Percentiles rank a stretch among this genome's conserved stretches.
These are phyloP conservation scores for Arachis stenosperma DNA, from an alignment of 306 rosid genomes.

Conservation along the genomic window DNA sequence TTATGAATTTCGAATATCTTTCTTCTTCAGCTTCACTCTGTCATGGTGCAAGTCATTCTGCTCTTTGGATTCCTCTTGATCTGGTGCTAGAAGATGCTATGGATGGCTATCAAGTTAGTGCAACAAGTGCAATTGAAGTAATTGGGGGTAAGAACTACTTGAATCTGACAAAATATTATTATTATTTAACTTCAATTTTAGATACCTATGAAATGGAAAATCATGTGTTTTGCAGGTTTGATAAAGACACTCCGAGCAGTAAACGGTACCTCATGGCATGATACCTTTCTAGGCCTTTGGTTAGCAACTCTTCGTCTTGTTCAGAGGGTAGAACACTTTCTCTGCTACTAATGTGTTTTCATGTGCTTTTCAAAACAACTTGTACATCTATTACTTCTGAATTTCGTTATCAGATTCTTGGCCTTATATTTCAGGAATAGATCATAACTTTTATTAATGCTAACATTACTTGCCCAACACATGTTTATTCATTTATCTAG, in stretches of 20 bases:
- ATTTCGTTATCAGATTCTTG: neutral
- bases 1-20: constrained; percentile 80
- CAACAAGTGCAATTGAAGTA: constrained; percentile 88
- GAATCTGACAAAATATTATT: constrained; percentile 33
- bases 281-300: constrained; percentile 94
- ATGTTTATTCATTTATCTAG: neutral
- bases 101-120: constrained; percentile 93
- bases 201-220: constrained; percentile 27
- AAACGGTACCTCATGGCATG: constrained; percentile 94
- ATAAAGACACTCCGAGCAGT: constrained; percentile 89
- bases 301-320: constrained; percentile 89
- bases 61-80: constrained; percentile 98
- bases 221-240: constrained; percentile 66
- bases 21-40: constrained; percentile 75
- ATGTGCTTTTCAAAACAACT: constrained; percentile 12
- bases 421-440: neutral
- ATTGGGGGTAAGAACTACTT: constrained; percentile 59
- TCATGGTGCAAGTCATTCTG: constrained; percentile 77
- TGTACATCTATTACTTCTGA: constrained; percentile 12
- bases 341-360: constrained; percentile 35
- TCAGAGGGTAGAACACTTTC: constrained; percentile 77
- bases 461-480: neutral
- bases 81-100: constrained; percentile 91
- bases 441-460: neutral
- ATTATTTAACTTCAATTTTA: constrained; percentile 29